phyloP scores from a whole-genome alignment of 805 yeast species.

The Zygosaccharomyces pseudorouxii region DNA sequence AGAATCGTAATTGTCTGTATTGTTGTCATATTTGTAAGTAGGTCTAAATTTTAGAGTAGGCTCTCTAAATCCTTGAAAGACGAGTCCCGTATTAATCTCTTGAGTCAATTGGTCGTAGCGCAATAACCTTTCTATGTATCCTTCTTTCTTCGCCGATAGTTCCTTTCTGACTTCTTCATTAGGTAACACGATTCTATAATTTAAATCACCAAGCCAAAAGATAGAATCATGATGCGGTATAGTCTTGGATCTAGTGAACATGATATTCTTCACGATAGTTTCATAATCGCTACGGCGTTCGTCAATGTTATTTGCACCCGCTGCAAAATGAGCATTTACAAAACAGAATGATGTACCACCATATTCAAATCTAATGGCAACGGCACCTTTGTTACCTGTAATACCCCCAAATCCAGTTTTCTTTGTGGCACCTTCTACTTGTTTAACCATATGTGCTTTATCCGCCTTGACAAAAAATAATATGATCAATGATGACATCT shows the following conservation, averaged over 20 bases:
- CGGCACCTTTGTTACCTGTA: slow-evolving; percentile 96
- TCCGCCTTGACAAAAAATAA: slow-evolving; percentile 57
- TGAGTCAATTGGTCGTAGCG: slow-evolving; percentile 72
- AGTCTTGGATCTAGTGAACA: slow-evolving; percentile 72
- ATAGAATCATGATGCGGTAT: slow-evolving; percentile 80
- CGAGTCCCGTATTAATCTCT: slow-evolving; percentile 67
- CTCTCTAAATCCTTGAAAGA: slow-evolving; percentile 74
- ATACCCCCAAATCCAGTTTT: slow-evolving; percentile 97
- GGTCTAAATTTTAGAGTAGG: slow-evolving; percentile 74
- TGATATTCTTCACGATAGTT: slow-evolving; percentile 67
- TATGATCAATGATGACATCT: slow-evolving; percentile 64
- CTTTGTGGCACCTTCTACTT: slow-evolving; percentile 90
- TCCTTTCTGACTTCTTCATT: slow-evolving; percentile 69
- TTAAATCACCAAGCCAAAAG: slow-evolving; percentile 93
- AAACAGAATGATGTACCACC: slow-evolving; percentile 79
- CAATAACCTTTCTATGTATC: slow-evolving; percentile 42
- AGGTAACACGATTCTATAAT: slow-evolving; percentile 67
- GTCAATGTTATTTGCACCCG: slow-evolving; percentile 74
- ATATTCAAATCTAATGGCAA: slow-evolving; percentile 81
- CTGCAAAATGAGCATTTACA: slow-evolving; percentile 89
- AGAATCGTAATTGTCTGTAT: slow-evolving; percentile 74
- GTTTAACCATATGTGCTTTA: slow-evolving; percentile 51
- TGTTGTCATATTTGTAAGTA: slow-evolving; percentile 88
- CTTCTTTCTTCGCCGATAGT: slow-evolving; percentile 43
- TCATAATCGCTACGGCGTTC: slow-evolving; percentile 86